Conservation (phyloP, 345 rosid genomes). For the Linum tenue region DNA sequence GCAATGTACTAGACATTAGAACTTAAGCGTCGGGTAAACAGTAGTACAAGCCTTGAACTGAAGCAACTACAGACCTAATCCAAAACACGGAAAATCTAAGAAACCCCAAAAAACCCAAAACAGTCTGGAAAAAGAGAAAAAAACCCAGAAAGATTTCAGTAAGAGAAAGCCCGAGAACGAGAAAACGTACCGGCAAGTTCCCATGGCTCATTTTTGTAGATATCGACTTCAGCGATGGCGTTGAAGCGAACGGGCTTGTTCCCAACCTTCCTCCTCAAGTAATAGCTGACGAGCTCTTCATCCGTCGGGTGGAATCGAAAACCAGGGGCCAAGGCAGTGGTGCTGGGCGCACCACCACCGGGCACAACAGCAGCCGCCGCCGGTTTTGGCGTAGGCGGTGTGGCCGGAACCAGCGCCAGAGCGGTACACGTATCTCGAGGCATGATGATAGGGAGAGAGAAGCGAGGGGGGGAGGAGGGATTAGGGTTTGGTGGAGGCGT, state of each 20-base stretch:
- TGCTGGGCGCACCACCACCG: neutral
- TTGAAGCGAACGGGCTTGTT: slow-evolving; percentile 69
- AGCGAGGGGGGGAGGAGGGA: neutral
- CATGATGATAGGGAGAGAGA: slow-evolving; percentile 1
- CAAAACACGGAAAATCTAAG: neutral
- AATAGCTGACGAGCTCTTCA: slow-evolving; percentile 76
- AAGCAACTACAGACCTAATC: neutral
- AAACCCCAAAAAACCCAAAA: neutral
- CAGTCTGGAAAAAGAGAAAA: neutral
- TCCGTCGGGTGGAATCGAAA: slow-evolving; percentile 92
- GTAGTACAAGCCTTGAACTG: neutral
- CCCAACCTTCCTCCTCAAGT: slow-evolving; percentile 73
- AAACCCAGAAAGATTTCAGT: neutral
- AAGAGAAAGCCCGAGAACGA: neutral
- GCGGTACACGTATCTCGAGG: slow-evolving; percentile 1
- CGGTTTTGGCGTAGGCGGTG: slow-evolving; percentile 16
- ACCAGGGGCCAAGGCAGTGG: slow-evolving; percentile 80
- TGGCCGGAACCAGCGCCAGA: slow-evolving; percentile 2
- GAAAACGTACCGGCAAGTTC: slow-evolving; percentile 51
- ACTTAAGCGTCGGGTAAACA: neutral
- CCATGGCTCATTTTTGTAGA: slow-evolving; percentile 87
- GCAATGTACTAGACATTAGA: no score
- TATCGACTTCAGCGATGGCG: slow-evolving; percentile 71
- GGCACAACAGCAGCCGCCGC: slow-evolving; percentile 10
- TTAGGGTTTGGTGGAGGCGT: neutral